Conservation (phyloP, 306 rosid species). For the Psophocarpus tetragonolobus region DNA sequence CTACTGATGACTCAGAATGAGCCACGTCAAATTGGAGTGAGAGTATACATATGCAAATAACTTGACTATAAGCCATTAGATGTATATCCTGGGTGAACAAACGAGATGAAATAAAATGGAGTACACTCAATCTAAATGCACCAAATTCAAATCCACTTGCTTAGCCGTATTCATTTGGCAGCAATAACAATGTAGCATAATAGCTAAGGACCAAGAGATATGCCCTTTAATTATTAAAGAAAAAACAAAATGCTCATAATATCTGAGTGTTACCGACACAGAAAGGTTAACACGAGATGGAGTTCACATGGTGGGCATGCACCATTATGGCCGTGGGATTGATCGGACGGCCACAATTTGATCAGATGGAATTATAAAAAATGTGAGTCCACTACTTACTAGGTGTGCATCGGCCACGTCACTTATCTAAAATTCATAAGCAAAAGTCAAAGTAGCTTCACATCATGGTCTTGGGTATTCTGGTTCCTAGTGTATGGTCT, state of each 20-base stretch:
- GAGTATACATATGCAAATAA: neutral
- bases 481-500: slow-evolving; percentile 6
- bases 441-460: slow-evolving; percentile 37
- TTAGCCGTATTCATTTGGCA: neutral
- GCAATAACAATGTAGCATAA: neutral
- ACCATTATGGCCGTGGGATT: neutral
- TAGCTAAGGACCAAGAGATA: neutral
- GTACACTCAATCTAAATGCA: neutral
- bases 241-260: neutral
- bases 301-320: neutral
- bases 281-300: slow-evolving; percentile 3
- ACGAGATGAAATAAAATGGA: neutral
- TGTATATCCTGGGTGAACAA: neutral
- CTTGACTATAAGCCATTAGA: neutral
- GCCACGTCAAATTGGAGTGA: neutral
- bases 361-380: neutral
- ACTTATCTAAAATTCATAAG: neutral
- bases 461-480: slow-evolving; percentile 6
- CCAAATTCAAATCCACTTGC: neutral
- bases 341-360: neutral
- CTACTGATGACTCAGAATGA: neutral
- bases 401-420: neutral
- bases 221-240: neutral
- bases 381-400: neutral
- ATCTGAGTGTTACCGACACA: slow-evolving; percentile 32